Evolutionary conservation across 108 stramenopile genomes (phyloP), one percentile per base, ranked within the genome.

Genomic region (Bacterosira constricta): DNA sequence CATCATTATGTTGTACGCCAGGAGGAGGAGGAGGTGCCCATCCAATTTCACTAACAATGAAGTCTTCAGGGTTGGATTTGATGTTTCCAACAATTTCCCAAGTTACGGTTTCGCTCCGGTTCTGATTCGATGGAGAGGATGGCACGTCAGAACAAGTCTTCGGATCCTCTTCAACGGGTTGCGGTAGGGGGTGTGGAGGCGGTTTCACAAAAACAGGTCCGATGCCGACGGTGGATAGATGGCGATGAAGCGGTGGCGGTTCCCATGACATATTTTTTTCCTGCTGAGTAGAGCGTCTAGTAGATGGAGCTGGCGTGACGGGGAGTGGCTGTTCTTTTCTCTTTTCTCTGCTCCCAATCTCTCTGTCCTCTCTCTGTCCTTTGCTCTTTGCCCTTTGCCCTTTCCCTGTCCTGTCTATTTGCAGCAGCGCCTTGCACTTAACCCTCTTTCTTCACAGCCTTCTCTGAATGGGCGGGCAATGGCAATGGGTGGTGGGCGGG

Each of bases 1-100:
- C 21, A 23, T 36, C 64, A 6, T 13, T 3, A 5, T 37, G 17
- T 31, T 20, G 17, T 25, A 1, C 42, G 10, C 10, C 18, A 5
- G 47, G 32, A 6, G 17, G 1, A 20, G 35, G 18, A 30, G 52
- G 26, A 37, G 77, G 77, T 4, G 55, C 34, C 62, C 42, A 65
- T 50, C 77, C 83, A 50, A 94, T 85, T 79, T 94, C 93, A 29
- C 90, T 84, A 3, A 94, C 93, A 11, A 88, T 53, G 75, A 94
- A 94, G 65, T 94, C 93, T 75, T 91, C 80, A 30, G 93, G 87
- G 1, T 6, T 50, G 9, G 73, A 53, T 65, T 94, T 94, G 60
- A 94, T 82, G 6, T 62, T 47, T 4, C 90, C 93, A 15, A 76
- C 25, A 45, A 94, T 84, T 66, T 94, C 93, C 77, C 84, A 85